Conservation (phyloP, 108 stramenopile genomes). For the Cyclotella atomus region DNA sequence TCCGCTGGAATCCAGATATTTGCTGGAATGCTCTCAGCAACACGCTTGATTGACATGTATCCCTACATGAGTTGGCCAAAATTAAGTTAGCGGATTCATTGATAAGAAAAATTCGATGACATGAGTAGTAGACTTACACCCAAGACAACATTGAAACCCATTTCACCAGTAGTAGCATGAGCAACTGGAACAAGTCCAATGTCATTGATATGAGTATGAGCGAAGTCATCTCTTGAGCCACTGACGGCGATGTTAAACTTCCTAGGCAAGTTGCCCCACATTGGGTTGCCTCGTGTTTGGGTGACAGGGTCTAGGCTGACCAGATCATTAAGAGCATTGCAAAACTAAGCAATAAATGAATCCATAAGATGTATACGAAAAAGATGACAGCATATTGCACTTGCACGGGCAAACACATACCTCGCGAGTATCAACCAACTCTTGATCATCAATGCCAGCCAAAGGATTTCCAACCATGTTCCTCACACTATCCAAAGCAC, state of each 20-base stretch:
- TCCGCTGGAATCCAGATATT: conserved; percentile 91
- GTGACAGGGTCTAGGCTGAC: conserved; percentile 80
- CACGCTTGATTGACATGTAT: conserved; percentile 93
- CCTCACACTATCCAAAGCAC: conserved; percentile 90
- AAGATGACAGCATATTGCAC: too few relatives aligned
- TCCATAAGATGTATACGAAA: too few relatives aligned
- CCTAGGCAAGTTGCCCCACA: conserved; percentile 88
- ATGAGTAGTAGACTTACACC: conserved; percentile 42
- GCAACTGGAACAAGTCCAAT: conserved; percentile 78
- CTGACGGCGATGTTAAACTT: conserved; percentile 95
- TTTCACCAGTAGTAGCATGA: conserved; percentile 82
- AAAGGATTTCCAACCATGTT: conserved; percentile 95
- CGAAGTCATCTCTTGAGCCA: conserved; percentile 91
- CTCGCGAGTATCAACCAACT: conserved; percentile 90
- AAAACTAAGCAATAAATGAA: conserved; percentile 23
- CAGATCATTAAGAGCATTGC: conserved; percentile 86
- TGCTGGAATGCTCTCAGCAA: conserved; percentile 79
- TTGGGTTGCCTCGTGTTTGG: conserved; percentile 82
- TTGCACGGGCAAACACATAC: background rate
- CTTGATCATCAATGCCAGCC: conserved; percentile 91
- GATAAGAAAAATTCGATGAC: background rate
- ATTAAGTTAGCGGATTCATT: too few relatives aligned
- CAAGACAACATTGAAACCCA: conserved; percentile 94
- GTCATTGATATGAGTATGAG: conserved; percentile 96
- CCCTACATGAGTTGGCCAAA: conserved; percentile 34